Evolutionary conservation across 805 yeast genomes (phyloP).

Genomic region (Lipomyces yamadae): DNA sequence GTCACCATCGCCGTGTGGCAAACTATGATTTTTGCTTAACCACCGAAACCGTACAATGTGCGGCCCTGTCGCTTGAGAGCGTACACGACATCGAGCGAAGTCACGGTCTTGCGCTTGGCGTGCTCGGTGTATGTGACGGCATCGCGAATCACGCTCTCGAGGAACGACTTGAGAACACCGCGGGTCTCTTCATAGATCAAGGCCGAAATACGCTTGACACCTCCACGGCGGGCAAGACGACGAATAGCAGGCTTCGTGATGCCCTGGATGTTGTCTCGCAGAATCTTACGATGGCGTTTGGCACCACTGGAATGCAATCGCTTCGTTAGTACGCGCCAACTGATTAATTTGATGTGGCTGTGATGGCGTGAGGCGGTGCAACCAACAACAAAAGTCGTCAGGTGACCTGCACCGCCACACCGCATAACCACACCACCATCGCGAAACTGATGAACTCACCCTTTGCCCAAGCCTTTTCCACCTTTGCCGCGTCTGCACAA

Average conservation of each 20-base stretch:
- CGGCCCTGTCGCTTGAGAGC: slow-evolving; percentile 99
- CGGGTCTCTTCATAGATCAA: slow-evolving; percentile 98
- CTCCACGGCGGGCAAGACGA: slow-evolving; percentile 99
- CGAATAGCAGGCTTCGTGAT: slow-evolving; percentile 99
- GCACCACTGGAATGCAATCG: slow-evolving; percentile 70
- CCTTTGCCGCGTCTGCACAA: slow-evolving; percentile 95
- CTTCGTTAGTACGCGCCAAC: not conserved
- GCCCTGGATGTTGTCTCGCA: slow-evolving; percentile 99
- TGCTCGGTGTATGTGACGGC: slow-evolving; percentile 99
- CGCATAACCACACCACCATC: slow-evolving; percentile 16
- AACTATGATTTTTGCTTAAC: slow-evolving; percentile 56
- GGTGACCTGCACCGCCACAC: not conserved
- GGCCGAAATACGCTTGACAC: slow-evolving; percentile 99
- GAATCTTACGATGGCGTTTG: slow-evolving; percentile 99
- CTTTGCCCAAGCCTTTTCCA: slow-evolving; percentile 99
- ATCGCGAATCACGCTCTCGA: slow-evolving; percentile 97
- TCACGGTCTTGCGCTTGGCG: slow-evolving; percentile 99
- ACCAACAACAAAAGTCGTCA: not conserved
- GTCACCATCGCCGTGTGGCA: no score
- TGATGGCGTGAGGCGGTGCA: not conserved
- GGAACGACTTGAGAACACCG: slow-evolving; percentile 92
- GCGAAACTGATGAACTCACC: slow-evolving; percentile 30
- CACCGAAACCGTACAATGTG: slow-evolving; percentile 99
- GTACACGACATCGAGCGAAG: slow-evolving; percentile 97
- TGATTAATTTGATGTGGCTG: not conserved